phyloP scores from a whole-genome alignment of 176 grass and related monocot genomes.

The Elaeis guineensis region DNA sequence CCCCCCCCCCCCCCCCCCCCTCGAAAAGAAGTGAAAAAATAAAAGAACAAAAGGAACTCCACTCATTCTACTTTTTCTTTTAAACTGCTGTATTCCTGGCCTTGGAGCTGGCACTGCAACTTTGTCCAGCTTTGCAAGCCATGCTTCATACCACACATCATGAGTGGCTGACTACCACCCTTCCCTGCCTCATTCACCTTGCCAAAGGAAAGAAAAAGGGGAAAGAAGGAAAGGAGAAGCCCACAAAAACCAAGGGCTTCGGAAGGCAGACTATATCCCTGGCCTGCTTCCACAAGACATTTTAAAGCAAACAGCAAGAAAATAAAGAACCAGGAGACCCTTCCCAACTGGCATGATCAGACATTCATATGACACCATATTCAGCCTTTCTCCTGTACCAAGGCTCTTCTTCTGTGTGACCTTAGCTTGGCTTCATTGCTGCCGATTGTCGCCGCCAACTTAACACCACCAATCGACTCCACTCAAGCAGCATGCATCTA shows the following conservation, averaged over 20 bases:
- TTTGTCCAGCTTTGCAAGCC: conserved; percentile 19
- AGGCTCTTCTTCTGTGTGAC: too few relatives aligned
- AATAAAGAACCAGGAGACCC: not conserved
- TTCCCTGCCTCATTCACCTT: conserved; percentile 1
- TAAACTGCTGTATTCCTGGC: not conserved
- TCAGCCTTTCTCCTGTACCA: too few relatives aligned
- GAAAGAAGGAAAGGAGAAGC: not conserved
- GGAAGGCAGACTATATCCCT: conserved; percentile 1
- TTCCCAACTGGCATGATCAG: not conserved
- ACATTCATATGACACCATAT: not conserved
- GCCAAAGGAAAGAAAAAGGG: not conserved
- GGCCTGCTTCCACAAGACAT: conserved; percentile 4
- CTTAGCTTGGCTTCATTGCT: too few relatives aligned
- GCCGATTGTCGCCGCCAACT: not conserved
- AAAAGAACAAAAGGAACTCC: conserved; percentile 6
- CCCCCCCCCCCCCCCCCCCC: too few relatives aligned
- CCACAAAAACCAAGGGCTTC: conserved; percentile 2
- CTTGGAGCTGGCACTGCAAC: conserved; percentile 7
- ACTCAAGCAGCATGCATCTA: conserved; percentile 7
- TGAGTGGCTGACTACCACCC: conserved; percentile 14
- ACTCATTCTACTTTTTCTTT: conserved; percentile 9
- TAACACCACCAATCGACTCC: not conserved
- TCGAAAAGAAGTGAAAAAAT: conserved; percentile 12
- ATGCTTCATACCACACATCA: conserved; percentile 12
- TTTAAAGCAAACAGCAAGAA: conserved; percentile 5